A percentile compares a stretch with the other conserved stretches of the same genome.
Evolutionary conservation across 2,329 filamentous ascomycete species (phyloP).

Genomic region (Aplosporella prunicola): DNA sequence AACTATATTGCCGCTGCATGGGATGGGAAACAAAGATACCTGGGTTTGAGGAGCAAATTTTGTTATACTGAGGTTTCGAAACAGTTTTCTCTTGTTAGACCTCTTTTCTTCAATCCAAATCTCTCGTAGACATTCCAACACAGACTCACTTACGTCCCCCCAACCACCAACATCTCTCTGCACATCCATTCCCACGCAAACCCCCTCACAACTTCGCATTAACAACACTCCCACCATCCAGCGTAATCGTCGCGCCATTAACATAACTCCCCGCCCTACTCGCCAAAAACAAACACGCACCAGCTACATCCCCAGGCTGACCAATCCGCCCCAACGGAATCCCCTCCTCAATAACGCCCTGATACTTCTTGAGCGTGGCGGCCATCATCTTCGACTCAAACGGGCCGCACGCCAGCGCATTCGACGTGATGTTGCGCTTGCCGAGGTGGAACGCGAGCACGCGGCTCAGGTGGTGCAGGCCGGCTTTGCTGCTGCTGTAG

Average conservation of each 20-base stretch:
- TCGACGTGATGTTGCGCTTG: conserved; percentile 51
- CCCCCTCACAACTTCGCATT: conserved; percentile 24
- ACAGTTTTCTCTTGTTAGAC: no score
- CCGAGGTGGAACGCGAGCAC: conserved; percentile 56
- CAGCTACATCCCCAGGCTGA: conserved; percentile 58
- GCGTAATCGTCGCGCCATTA: conserved; percentile 34
- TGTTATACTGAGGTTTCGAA: no score
- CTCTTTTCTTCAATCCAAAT: no score
- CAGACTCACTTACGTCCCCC: no score
- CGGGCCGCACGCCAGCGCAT: conserved; percentile 62
- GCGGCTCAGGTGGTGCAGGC: conserved; percentile 53
- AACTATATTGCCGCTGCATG: no score
- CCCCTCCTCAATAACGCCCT: conserved; percentile 46
- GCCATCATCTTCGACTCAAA: conserved; percentile 68
- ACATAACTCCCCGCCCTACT: conserved; percentile 51
- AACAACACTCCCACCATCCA: conserved; percentile 33
- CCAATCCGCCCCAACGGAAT: conserved; percentile 62
- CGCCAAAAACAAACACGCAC: conserved; percentile 59
- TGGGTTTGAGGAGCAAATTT: no score
- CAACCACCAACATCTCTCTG: no score
- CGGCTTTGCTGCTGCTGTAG: conserved; percentile 54
- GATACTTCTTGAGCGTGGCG: conserved; percentile 51
- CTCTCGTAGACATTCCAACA: no score
- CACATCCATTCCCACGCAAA: no score
- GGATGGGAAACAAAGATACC: no score